Evolutionary conservation across 768 basidiomycete genomes (phyloP).

Genomic region (Gelatoporia subvermispora): DNA sequence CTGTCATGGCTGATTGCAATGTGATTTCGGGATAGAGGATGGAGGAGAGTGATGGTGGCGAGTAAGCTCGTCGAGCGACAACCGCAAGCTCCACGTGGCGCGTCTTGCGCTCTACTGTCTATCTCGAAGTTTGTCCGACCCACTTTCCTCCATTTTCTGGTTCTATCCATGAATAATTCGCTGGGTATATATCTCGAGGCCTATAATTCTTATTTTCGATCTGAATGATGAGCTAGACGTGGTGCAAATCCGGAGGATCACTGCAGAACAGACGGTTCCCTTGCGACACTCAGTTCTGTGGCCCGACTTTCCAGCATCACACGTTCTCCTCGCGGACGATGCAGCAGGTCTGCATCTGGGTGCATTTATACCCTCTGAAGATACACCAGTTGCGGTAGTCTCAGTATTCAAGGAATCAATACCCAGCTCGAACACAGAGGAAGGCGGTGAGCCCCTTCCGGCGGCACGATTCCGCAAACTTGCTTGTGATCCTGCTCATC

Average conservation of each 20-base stretch:
- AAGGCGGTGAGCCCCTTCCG: neutral
- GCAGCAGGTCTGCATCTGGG: conserved; percentile 48
- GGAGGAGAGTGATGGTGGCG: neutral
- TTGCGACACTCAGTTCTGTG: conserved; percentile 57
- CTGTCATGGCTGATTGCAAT: conserved; percentile 44
- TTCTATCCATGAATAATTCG: neutral
- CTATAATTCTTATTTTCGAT: too few relatives aligned
- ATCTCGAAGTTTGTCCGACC: too few relatives aligned
- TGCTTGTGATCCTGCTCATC: conserved; percentile 47
- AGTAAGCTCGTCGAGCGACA: neutral
- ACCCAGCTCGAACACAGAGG: conserved; percentile 28
- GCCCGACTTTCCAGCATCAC: conserved; percentile 44
- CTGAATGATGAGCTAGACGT: too few relatives aligned
- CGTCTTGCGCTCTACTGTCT: neutral
- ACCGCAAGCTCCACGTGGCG: neutral
- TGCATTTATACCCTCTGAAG: conserved; percentile 38
- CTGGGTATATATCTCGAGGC: neutral
- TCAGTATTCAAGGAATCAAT: conserved; percentile 48
- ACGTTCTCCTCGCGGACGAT: conserved; percentile 51
- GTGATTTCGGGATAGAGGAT: neutral
- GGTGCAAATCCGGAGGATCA: conserved; percentile 27
- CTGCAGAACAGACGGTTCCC: conserved; percentile 38
- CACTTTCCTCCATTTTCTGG: too few relatives aligned
- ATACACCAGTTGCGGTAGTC: conserved; percentile 45
- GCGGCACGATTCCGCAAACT: conserved; percentile 56